Evolutionary conservation across 1,139 yeast genomes (phyloP).

Genomic region (Blastobotrys serpentis): DNA sequence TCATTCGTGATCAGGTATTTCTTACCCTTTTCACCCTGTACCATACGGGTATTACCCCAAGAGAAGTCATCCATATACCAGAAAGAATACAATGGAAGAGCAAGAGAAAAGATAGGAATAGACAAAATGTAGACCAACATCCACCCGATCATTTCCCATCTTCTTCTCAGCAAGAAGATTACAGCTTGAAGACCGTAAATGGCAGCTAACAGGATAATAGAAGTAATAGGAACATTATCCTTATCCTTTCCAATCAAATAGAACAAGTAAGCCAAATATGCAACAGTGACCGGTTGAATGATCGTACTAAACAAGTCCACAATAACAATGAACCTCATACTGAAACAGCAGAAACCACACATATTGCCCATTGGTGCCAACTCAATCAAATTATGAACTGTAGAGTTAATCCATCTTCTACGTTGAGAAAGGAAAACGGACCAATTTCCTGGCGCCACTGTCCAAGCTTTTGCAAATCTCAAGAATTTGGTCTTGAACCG

Average conservation of each 20-base stretch:
- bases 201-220: constrained; percentile 41
- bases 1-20: constrained; percentile 39
- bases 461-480: constrained; percentile 43
- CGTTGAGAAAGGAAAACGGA: constrained; percentile 44
- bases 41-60: constrained; percentile 48
- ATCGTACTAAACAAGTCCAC: constrained; percentile 43
- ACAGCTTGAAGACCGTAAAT: constrained; percentile 44
- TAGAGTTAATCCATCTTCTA: constrained; percentile 48
- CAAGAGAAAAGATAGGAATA: constrained; percentile 42
- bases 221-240: constrained; percentile 40
- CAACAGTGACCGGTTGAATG: constrained; percentile 45
- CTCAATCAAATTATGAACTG: constrained; percentile 45
- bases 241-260: constrained; percentile 36
- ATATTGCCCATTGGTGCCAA: constrained; percentile 42
- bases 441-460: constrained; percentile 48
- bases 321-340: constrained; percentile 44
- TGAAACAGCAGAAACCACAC: constrained; percentile 47
- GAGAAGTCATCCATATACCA: constrained; percentile 49
- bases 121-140: constrained; percentile 44
- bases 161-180: constrained; percentile 40
- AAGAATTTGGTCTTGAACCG: constrained; percentile 42
- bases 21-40: constrained; percentile 44
- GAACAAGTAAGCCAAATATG: constrained; percentile 42
- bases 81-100: constrained; percentile 43
- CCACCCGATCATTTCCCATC: constrained; percentile 49